Conservation (phyloP, 2,329 filamentous ascomycete species). For the Cadophora sp. region DNA sequence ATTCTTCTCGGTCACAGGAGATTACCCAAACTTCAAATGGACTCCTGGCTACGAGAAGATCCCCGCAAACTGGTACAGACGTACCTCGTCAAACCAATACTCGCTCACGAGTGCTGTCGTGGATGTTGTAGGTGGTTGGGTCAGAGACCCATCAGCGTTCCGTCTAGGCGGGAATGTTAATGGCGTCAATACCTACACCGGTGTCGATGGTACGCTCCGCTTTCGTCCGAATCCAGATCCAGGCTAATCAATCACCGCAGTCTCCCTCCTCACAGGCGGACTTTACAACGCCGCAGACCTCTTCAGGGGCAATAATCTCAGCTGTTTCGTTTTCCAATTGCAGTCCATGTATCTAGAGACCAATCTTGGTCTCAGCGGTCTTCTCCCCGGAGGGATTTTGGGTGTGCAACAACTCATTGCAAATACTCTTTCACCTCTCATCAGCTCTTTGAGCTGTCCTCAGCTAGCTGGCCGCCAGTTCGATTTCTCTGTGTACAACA, state of each 20-base stretch:
- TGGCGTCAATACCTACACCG: not conserved
- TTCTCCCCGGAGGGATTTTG: not conserved
- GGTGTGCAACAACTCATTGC: not conserved
- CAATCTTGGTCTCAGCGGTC: not conserved
- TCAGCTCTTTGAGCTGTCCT: not conserved
- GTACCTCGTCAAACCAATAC: slow-evolving; percentile 43
- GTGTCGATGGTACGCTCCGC: not conserved
- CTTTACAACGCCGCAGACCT: not conserved
- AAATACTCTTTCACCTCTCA: not conserved
- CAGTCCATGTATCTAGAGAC: not conserved
- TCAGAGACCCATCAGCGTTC: not conserved
- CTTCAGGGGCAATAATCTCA: not conserved
- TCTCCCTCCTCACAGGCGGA: not conserved
- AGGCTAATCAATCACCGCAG: not conserved
- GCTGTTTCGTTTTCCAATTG: not conserved
- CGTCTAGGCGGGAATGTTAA: not conserved
- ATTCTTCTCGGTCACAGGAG: slow-evolving; percentile 30
- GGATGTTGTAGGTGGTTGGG: not conserved
- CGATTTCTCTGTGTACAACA: not conserved
- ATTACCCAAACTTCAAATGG: slow-evolving; percentile 25
- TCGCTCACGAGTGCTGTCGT: slow-evolving; percentile 49
- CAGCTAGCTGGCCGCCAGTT: not conserved
- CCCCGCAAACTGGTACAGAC: slow-evolving; percentile 33
- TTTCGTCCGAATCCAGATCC: not conserved
- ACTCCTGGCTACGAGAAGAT: slow-evolving; percentile 11